Base-by-base conservation (phyloP, 371 early-diverging fungal genomes). In the Rhizopus arrhizus region DNA sequence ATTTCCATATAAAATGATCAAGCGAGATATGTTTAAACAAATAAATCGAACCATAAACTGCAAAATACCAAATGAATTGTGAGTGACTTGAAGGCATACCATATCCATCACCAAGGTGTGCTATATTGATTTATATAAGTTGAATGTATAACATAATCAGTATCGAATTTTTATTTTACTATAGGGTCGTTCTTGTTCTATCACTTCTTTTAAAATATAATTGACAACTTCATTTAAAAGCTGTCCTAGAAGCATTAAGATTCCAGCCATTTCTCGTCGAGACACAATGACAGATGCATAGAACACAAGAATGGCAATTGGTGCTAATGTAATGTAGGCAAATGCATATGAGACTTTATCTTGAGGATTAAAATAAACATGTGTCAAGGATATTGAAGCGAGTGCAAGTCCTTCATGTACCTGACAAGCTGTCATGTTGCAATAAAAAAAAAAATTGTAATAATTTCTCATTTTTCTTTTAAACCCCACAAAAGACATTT, bases 71-170 rank as follows among this genome's bases (percentile, higher is more conserved):
- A 77, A 95, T 91, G 73, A 95, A 97, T 67, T 95, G 95, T 3
- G 96, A 74, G 65, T 97, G 97, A 52, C 91, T 89, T 3, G 93
- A 92, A 1, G 97, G 97, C 96, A 96, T 95, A 13, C 96, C 97
- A 70, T 95, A 95, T 0, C 95, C 96, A 40, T 82, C 82, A 3
- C 95, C 94, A 10, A 94, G 77, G 58, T 87, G 87, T 48, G 70
- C 89, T 89, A 61, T 33, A 36, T 22, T 49, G 52, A 35, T 13
- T 15, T 49, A 22, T 35, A 29, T 36, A 43, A 47, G 31, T 22
- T 12, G 13, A 31, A 33, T 28, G 2, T 0, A 31, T n/a, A 33
- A 40, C 35, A 40, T 48, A 11, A 38, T 38, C 5, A 38, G 13
- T 38, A 13, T 8, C 13, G 8, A 11, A 38, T 13, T 38, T 38